A percentile compares a stretch with the other conserved stretches of the same genome.
These are phyloP conservation scores for Kodamaea ohmeri DNA, from an alignment of 1,139 yeast genomes.

Conservation along the genomic window DNA sequence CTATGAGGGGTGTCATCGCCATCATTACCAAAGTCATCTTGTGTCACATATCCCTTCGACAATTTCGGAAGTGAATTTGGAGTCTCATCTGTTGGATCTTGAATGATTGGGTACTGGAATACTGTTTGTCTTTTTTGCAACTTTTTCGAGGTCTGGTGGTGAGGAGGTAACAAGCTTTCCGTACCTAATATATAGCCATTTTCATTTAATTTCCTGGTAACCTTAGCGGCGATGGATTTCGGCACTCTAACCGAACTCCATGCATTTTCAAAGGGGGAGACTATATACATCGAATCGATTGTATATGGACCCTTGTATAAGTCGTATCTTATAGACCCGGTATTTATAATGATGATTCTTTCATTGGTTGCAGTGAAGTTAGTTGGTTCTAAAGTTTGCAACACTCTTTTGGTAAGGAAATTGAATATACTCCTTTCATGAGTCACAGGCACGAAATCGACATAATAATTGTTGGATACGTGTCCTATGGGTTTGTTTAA, in stretches of 20 bases:
- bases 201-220: conserved; percentile 50
- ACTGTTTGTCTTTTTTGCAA: conserved; percentile 1
- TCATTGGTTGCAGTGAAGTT: conserved; percentile 24
- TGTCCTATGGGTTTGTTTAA: conserved; percentile 60
- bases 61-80: conserved; percentile 15
- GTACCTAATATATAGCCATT: conserved; percentile 40
- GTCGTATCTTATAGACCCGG: conserved; percentile 90
- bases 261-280: conserved; percentile 79
- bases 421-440: conserved; percentile 60
- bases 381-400: conserved; percentile 49
- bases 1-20: conserved; percentile 90
- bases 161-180: conserved; percentile 26
- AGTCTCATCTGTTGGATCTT: neutral
- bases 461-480: conserved; percentile 63
- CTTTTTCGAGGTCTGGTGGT: conserved; percentile 17
- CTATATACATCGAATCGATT: conserved; percentile 72
- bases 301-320: conserved; percentile 84
- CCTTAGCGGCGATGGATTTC: conserved; percentile 42
- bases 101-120: neutral
- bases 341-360: conserved; percentile 69
- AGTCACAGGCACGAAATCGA: conserved; percentile 66
- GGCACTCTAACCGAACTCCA: conserved; percentile 69
- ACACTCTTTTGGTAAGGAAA: conserved; percentile 55
- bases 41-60: conserved; percentile 69
- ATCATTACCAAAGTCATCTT: conserved; percentile 75